phyloP scores from a whole-genome alignment of 139 green algal genomes.

The Deuterostichococcus epilithicus region DNA sequence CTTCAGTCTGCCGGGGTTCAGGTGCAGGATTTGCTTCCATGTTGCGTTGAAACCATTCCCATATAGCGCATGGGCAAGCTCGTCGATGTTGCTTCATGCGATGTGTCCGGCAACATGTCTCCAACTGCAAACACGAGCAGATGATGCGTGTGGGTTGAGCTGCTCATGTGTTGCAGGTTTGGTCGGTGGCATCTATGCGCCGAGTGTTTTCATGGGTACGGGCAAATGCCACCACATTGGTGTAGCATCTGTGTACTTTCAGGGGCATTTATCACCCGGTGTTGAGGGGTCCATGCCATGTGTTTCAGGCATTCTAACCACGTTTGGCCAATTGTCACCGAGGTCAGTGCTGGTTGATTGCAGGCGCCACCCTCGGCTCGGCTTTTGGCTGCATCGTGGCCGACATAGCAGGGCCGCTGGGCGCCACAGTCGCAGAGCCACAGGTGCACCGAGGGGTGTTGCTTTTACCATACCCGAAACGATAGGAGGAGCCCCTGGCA shows the following conservation, averaged over 20 bases:
- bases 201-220: conserved; percentile 90
- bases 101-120: too few relatives aligned
- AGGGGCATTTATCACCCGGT: neutral
- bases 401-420: conserved; percentile 15
- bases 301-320: neutral
- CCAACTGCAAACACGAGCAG: too few relatives aligned
- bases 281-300: neutral
- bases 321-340: neutral
- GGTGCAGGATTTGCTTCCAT: conserved; percentile 10
- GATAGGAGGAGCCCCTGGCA: too few relatives aligned
- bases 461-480: too few relatives aligned
- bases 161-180: conserved; percentile 56
- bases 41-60: too few relatives aligned
- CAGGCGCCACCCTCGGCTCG: conserved; percentile 39
- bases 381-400: conserved; percentile 38
- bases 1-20: conserved; percentile 68
- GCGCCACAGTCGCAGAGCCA: conserved; percentile 32
- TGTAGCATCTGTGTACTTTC: too few relatives aligned
- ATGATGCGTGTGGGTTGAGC: too few relatives aligned
- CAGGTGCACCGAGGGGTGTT: neutral
- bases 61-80: too few relatives aligned
- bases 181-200: conserved; percentile 91
- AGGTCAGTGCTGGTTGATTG: neutral
- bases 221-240: conserved; percentile 5
- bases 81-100: too few relatives aligned